Evolutionary conservation across 179 eudicot species (phyloP).

Genomic region (Pouteria campechiana): DNA sequence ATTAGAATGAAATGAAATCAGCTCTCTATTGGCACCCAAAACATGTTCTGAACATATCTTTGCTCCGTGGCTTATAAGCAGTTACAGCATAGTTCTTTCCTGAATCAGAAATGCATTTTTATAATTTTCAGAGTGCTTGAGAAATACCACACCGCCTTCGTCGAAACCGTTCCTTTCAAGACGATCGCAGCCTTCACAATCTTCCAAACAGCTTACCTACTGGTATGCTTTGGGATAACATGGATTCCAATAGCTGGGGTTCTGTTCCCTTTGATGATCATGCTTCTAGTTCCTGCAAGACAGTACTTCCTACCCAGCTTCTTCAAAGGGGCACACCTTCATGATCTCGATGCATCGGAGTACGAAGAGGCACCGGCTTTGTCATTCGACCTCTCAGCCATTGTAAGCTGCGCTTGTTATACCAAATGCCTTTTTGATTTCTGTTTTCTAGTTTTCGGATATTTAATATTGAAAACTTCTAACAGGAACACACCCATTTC

Average conservation of each 20-base stretch:
- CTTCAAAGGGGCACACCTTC: constrained; percentile 8
- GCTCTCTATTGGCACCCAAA: no score
- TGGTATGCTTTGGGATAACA: constrained; percentile 6
- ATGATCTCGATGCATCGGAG: constrained; percentile 10
- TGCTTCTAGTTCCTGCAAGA: constrained; percentile 11
- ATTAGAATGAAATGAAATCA: not conserved
- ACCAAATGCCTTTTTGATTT: no score
- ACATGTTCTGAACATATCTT: no score
- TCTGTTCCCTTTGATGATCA: constrained; percentile 8
- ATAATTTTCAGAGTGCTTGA: constrained; percentile 6
- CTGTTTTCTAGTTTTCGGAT: no score
- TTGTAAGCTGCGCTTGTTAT: no score
- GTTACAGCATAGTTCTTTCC: no score
- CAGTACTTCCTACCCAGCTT: constrained; percentile 6
- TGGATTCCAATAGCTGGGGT: constrained; percentile 12
- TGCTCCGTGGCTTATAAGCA: no score
- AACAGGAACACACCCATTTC: no score
- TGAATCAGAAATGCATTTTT: no score
- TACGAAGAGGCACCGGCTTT: constrained; percentile 6
- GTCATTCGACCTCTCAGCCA: constrained; percentile 3
- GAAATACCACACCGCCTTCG: constrained; percentile 10
- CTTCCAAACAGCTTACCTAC: constrained; percentile 6
- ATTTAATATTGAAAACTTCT: no score
- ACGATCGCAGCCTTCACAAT: constrained; percentile 7
- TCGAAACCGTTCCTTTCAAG: constrained; percentile 14